Percentiles rank a stretch among this genome's conserved stretches.
These are phyloP conservation scores for Penicillium pulvis DNA, from an alignment of 495 filamentous ascomycete genomes.

Conservation along the genomic window DNA sequence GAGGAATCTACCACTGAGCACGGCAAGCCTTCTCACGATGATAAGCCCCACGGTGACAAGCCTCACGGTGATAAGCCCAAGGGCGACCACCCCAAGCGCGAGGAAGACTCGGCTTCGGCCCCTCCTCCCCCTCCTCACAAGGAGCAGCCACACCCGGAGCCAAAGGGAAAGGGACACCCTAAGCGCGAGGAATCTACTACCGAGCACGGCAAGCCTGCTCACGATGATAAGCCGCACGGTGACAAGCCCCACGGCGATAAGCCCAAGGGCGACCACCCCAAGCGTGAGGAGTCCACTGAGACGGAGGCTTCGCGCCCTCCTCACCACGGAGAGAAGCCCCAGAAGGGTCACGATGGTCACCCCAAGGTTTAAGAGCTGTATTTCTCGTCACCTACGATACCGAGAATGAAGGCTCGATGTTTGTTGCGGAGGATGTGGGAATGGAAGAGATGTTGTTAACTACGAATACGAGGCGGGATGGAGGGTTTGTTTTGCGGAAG, in stretches of 20 bases:
- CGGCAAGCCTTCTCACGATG: not conserved
- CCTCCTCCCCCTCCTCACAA: too few species aligned
- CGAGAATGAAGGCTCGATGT: not conserved
- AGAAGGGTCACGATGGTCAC: not conserved
- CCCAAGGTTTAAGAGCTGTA: not conserved
- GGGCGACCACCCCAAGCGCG: not conserved
- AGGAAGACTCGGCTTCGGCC: not conserved
- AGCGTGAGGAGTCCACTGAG: conserved; percentile 1
- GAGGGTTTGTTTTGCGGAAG: not conserved
- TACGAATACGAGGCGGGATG: not conserved
- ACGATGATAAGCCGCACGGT: not conserved
- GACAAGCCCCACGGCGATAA: not conserved
- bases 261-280: not conserved
- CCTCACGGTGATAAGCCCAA: not conserved
- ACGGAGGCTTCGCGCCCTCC: not conserved
- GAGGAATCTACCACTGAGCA: not conserved
- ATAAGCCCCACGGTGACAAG: not conserved
- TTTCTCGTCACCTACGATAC: not conserved
- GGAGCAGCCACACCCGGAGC: too few species aligned
- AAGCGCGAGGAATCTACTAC: not conserved
- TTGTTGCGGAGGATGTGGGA: not conserved
- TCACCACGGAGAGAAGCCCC: not conserved
- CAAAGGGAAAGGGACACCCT: too few species aligned
- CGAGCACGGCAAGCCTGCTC: not conserved
- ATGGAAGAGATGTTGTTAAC: not conserved